phyloP scores from a whole-genome alignment of 1,284 basidiomycete genomes.

The Tetrapyrgos nigripes region DNA sequence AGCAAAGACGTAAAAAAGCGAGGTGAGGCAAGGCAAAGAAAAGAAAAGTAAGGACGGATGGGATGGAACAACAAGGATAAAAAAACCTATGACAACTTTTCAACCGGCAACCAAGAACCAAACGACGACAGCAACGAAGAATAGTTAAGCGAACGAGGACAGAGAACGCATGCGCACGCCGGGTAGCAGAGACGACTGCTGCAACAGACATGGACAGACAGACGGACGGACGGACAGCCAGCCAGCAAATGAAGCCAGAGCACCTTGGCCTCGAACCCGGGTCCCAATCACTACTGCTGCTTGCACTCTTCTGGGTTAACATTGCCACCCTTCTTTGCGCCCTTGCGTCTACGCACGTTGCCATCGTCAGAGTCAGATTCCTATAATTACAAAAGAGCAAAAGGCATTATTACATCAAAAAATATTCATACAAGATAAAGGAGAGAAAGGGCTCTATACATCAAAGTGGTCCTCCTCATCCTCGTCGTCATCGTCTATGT shows the following conservation, averaged over 20 bases:
- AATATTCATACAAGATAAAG: background rate
- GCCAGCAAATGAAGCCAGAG: no score
- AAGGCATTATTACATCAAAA: constrained; percentile 8
- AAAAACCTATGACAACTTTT: no score
- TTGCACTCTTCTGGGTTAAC: constrained; percentile 86
- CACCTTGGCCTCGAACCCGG: no score
- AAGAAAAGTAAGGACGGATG: background rate
- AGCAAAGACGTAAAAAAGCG: no score
- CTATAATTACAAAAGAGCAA: constrained; percentile 33
- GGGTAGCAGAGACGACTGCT: no score
- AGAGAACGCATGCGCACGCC: no score
- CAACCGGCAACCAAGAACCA: no score
- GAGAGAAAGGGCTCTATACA: constrained; percentile 22
- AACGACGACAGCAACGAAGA: no score
- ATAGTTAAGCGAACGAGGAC: no score
- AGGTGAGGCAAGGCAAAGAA: background rate
- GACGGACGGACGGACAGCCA: no score
- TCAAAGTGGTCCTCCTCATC: constrained; percentile 66
- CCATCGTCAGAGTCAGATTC: constrained; percentile 70
- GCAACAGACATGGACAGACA: no score
- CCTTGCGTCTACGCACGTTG: constrained; percentile 60
- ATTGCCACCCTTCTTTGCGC: constrained; percentile 41
- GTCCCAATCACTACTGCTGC: constrained; percentile 84
- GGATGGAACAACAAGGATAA: background rate
- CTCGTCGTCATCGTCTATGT: constrained; percentile 63